Evolutionary conservation across 2,329 filamentous ascomycete species (phyloP), one percentile per base, ranked within the genome.

Genomic region (Calonectria pseudoreteaudii): DNA sequence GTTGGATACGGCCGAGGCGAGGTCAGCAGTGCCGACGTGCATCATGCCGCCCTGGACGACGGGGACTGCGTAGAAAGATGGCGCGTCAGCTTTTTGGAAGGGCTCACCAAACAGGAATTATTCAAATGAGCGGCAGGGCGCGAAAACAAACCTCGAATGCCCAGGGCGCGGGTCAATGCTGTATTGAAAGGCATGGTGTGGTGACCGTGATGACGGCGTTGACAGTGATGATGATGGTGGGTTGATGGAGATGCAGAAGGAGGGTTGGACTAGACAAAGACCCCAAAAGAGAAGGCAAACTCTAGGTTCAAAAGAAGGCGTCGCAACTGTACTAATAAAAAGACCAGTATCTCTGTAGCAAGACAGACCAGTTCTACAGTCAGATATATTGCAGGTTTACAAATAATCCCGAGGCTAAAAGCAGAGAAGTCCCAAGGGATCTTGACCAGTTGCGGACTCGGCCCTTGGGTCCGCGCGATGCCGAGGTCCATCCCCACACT

Each of bases 31-130:
- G 72, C 94, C 94, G 76, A 96, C 91, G 90, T 94, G 93, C 91
- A 95, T 93, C 94, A 97, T 96, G 81, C 94, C 94, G 83, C 94
- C 94, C 85, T 97, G 94, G 73, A 97, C 93, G 75, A 97, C 88
- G 80, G 94, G 94, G 77, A 96, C 93, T 94, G 60, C 53, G 23
- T 16, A 26, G 18, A 68, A 31, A 2, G 44, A 31, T n/a, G 30
- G 34, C 20, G 44, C 36, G 62, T 71, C 23, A 70, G 68, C 28
- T n/a, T 26, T 34, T 2, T 36, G 7, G 44, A 16, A 13, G n/a
- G 3, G 49, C 23, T 56, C 14, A 38, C 50, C 13, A 10, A 36
- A 20, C 8, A 8, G n/a, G 16, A 52, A 20, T 9, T 13, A 9
- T 14, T 18, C 28, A 38, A 23, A 30, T 60, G 31, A 20, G 66